Percentiles rank a stretch among this genome's conserved stretches.
phyloP scores from a whole-genome alignment of 179 eudicot species.

The Spergularia azorica region DNA sequence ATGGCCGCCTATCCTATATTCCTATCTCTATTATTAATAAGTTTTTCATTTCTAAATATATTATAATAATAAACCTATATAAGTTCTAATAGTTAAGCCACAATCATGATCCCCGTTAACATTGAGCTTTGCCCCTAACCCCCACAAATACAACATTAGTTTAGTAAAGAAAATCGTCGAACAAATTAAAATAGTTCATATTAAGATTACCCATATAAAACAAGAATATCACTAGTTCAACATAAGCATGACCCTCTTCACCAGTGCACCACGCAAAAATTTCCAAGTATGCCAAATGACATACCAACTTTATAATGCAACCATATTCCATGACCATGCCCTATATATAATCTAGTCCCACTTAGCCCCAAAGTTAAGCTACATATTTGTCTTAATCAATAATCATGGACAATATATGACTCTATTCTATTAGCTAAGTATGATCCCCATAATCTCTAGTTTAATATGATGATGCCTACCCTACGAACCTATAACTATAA shows the following conservation, averaged over 20 bases:
- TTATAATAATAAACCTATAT: too few relatives aligned
- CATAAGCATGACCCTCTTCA: not conserved
- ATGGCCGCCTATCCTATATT: too few relatives aligned
- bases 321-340: constrained; percentile 27
- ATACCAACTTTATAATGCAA: constrained; percentile 23
- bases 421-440: not conserved
- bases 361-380: constrained; percentile 28
- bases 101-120: too few relatives aligned
- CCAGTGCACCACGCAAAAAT: constrained; percentile 1
- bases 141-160: too few relatives aligned
- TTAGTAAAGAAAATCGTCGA: too few relatives aligned
- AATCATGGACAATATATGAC: too few relatives aligned
- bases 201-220: not conserved
- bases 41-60: too few relatives aligned
- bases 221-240: not conserved
- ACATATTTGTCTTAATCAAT: constrained; percentile 27
- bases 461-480: constrained; percentile 18
- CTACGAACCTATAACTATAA: constrained; percentile 17
- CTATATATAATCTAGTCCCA: not conserved
- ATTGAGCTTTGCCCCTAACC: too few relatives aligned
- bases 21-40: too few relatives aligned
- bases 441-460: not conserved
- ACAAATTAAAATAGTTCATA: not conserved
- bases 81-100: too few relatives aligned
- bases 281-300: not conserved